phyloP scores from a whole-genome alignment of 2,329 filamentous ascomycete genomes.

The Neonectria faginata region DNA sequence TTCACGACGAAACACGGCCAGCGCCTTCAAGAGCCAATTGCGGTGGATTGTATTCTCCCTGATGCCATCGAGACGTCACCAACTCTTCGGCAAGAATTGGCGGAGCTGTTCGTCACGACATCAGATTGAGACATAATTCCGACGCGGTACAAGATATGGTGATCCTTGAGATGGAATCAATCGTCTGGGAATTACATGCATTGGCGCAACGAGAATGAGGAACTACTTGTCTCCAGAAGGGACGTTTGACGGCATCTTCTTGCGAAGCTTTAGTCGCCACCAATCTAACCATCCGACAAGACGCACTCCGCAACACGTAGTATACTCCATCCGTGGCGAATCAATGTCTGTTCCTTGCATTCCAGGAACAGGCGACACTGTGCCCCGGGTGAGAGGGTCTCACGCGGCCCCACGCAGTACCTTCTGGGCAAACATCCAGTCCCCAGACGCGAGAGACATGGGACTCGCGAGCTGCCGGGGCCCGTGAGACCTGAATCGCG shows the following conservation, averaged over 20 bases:
- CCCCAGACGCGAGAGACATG: not conserved
- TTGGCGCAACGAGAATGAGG: not conserved
- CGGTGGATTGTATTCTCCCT: not conserved
- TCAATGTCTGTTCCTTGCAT: conserved; percentile 12
- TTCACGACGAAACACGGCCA: not conserved
- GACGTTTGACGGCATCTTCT: not conserved
- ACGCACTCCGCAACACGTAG: no score
- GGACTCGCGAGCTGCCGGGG: not conserved
- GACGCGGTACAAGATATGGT: no score
- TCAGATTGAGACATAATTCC: not conserved
- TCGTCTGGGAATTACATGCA: not conserved
- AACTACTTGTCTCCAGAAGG: no score
- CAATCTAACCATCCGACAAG: not conserved
- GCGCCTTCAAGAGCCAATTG: not conserved
- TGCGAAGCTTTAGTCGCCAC: not conserved
- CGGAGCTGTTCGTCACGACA: not conserved
- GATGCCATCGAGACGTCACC: not conserved
- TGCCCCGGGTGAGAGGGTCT: not conserved
- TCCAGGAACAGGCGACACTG: conserved; percentile 14
- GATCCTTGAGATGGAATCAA: not conserved
- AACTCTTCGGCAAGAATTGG: not conserved
- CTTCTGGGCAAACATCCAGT: not conserved
- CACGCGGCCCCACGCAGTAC: not conserved
- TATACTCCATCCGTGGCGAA: not conserved
- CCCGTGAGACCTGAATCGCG: not conserved